These are phyloP conservation scores for Micractinium sp. DNA, from an alignment of 139 green algal species.

Conservation along the genomic window DNA sequence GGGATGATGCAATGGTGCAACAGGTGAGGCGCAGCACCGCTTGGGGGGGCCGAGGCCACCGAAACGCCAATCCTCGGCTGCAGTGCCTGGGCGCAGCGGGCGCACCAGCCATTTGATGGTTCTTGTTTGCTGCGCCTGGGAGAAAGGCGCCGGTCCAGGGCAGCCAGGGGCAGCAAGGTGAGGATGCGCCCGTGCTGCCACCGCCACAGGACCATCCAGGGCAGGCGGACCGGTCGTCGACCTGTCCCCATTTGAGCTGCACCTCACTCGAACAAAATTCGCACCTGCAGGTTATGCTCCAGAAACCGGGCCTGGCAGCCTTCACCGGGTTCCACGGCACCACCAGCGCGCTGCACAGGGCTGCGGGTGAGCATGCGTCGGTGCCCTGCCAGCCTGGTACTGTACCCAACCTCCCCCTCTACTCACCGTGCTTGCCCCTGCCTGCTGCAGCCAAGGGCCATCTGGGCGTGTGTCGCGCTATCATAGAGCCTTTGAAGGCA, in stretches of 20 bases:
- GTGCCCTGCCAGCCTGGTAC: neutral
- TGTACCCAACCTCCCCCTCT: too few relatives aligned
- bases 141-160: neutral
- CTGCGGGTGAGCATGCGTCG: constrained; percentile 3
- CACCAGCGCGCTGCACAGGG: constrained; percentile 40
- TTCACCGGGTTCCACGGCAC: constrained; percentile 45
- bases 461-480: constrained; percentile 27
- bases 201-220: too few relatives aligned
- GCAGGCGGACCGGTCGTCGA: too few relatives aligned
- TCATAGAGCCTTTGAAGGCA: constrained; percentile 40
- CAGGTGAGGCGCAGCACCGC: neutral
- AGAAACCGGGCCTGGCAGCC: constrained; percentile 38
- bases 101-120: too few relatives aligned
- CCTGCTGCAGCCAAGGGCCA: constrained; percentile 19
- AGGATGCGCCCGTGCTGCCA: neutral
- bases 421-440: neutral
- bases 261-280: neutral
- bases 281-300: constrained; percentile 32
- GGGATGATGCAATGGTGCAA: neutral
- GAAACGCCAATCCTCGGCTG: neutral
- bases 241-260: too few relatives aligned
- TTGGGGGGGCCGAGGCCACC: neutral
- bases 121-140: neutral
- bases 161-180: too few relatives aligned
- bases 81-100: neutral